A percentile compares a stretch with the other conserved stretches of the same genome.
Conservation (phyloP, 2,329 filamentous ascomycete genomes). For the Pestalotiopsis sp. region DNA sequence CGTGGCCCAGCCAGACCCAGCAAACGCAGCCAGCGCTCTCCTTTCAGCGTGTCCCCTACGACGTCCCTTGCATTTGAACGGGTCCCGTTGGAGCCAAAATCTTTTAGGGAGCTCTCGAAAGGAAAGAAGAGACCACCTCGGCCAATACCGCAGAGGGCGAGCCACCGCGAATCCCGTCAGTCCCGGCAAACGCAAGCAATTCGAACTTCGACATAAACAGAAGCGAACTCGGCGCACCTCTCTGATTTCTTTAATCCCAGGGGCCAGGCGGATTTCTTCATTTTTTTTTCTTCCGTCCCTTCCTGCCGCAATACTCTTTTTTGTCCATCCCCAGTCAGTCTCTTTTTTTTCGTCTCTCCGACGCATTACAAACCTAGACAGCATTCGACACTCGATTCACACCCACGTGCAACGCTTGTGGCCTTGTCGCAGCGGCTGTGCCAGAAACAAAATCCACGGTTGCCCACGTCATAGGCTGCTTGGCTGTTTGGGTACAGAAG, state of each 20-base stretch:
- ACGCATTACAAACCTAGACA: not conserved
- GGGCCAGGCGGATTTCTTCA: not conserved
- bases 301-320: not conserved
- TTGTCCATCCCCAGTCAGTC: not conserved
- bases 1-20: not conserved
- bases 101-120: not conserved
- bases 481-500: not conserved
- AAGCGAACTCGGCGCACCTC: not conserved
- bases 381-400: constrained; percentile 2
- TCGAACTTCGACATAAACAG: constrained; percentile 1
- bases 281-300: not conserved
- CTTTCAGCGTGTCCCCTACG: not conserved
- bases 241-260: not conserved
- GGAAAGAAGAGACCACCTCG: not conserved
- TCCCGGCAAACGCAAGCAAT: not conserved
- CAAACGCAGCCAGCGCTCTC: not conserved
- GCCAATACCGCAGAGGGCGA: not conserved
- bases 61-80: constrained; percentile 13
- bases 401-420: not conserved
- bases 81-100: constrained; percentile 12
- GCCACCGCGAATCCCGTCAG: not conserved
- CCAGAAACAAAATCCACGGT: not conserved
- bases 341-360: not conserved
- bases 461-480: constrained; percentile 13
- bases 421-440: not conserved